These are phyloP conservation scores for Phytophthora litchii DNA, from an alignment of 352 stramenopile genomes.

Conservation along the genomic window DNA sequence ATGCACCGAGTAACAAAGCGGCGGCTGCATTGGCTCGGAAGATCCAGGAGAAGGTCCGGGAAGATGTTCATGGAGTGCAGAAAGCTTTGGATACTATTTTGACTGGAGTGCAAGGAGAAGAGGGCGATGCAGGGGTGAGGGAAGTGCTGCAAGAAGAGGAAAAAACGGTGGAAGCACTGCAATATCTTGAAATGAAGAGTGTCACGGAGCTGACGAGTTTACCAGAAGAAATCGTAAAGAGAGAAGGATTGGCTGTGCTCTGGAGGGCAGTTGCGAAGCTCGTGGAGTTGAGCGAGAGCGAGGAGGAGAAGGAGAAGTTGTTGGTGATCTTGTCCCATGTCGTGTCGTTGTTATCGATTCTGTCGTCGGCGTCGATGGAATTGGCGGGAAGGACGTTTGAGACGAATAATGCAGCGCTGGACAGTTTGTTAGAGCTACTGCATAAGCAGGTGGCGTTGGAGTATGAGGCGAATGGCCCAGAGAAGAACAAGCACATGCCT, in stretches of 20 bases:
- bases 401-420: conserved; percentile 28
- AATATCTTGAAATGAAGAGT: conserved; percentile 83
- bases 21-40: conserved; percentile 67
- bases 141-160: conserved; percentile 42
- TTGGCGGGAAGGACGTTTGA: conserved; percentile 40
- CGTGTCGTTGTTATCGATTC: conserved; percentile 55
- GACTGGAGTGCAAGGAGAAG: conserved; percentile 28
- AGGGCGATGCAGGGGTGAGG: conserved; percentile 9
- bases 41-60: conserved; percentile 77
- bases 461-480: conserved; percentile 37
- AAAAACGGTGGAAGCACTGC: conserved; percentile 62
- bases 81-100: conserved; percentile 75
- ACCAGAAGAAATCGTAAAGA: conserved; percentile 57
- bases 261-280: conserved; percentile 53
- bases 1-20: conserved; percentile 77
- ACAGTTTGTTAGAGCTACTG: conserved; percentile 43
- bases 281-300: conserved; percentile 29
- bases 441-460: conserved; percentile 59
- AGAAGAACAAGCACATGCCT: conserved; percentile 31
- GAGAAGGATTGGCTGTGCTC: conserved; percentile 59
- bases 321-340: conserved; percentile 52
- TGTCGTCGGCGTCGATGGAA: conserved; percentile 63
- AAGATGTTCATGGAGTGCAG: conserved; percentile 78
- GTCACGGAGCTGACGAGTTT: conserved; percentile 58
- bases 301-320: conserved; percentile 21